These are phyloP conservation scores for Diaporthe batatas DNA, from an alignment of 2,329 filamentous ascomycete species.

Conservation along the genomic window DNA sequence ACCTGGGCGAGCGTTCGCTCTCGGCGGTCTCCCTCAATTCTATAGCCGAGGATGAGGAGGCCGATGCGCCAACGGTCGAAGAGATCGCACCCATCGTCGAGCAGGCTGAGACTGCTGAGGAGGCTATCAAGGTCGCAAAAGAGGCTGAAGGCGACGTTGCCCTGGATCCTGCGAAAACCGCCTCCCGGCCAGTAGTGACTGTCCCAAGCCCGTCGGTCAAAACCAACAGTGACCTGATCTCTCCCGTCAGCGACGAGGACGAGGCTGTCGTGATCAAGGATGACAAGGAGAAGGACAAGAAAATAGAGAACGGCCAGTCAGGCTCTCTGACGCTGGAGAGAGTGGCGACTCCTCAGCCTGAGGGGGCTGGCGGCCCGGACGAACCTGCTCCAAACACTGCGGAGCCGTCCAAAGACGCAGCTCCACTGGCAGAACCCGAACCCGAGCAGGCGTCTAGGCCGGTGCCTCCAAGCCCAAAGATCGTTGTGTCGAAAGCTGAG, in stretches of 20 bases:
- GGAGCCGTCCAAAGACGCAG: not conserved
- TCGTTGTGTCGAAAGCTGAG: constrained; percentile 32
- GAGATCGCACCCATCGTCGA: constrained; percentile 45
- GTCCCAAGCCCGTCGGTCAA: constrained; percentile 38
- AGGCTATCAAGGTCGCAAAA: constrained; percentile 43
- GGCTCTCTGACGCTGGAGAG: constrained; percentile 36
- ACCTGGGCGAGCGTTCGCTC: constrained; percentile 48
- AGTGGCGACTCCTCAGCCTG: constrained; percentile 9
- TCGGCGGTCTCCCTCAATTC: constrained; percentile 58
- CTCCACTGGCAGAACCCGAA: not conserved
- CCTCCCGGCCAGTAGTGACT: constrained; percentile 38
- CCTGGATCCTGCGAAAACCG: constrained; percentile 49
- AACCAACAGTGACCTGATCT: constrained; percentile 44
- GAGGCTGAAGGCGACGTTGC: constrained; percentile 44
- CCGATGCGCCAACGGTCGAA: constrained; percentile 39
- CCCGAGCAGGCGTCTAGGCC: not conserved
- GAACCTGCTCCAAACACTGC: constrained; percentile 37
- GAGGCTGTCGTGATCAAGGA: constrained; percentile 55
- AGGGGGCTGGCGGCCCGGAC: constrained; percentile 27
- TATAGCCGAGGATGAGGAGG: constrained; percentile 56
- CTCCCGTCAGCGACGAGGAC: constrained; percentile 55
- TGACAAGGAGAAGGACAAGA: constrained; percentile 42
- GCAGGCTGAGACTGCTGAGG: constrained; percentile 45
- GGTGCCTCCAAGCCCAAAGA: constrained; percentile 29
- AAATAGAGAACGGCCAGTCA: constrained; percentile 29